phyloP scores from a whole-genome alignment of 345 rosid genomes.

The Erysimum cheiranthoides region DNA sequence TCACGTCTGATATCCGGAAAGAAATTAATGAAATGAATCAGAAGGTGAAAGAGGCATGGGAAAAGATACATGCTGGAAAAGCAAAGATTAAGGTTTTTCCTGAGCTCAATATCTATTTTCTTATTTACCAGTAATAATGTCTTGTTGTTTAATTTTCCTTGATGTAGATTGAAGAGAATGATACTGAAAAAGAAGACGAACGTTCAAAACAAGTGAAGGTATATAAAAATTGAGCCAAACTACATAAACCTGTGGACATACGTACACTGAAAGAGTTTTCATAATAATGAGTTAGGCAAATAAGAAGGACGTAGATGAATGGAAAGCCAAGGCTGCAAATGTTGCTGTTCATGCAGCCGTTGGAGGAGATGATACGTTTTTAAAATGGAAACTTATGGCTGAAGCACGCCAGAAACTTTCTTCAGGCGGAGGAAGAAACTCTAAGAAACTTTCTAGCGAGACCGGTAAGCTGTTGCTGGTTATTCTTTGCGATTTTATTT shows the following conservation, averaged over 20 bases:
- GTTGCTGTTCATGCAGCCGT: slow-evolving; percentile 89
- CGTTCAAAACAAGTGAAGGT: slow-evolving; percentile 65
- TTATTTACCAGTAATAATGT: slow-evolving; percentile 3
- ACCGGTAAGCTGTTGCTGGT: slow-evolving; percentile 52
- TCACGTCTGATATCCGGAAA: slow-evolving; percentile 73
- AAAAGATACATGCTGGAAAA: slow-evolving; percentile 73
- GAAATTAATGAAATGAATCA: slow-evolving; percentile 73
- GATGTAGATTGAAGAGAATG: slow-evolving; percentile 58
- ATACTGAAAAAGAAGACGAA: slow-evolving; percentile 69
- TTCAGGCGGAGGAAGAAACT: slow-evolving; percentile 49
- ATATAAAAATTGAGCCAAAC: slow-evolving; percentile 33
- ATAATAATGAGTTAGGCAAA: slow-evolving; percentile 50
- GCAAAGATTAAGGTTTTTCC: slow-evolving; percentile 69
- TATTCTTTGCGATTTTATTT: background rate
- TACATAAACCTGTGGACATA: slow-evolving; percentile 12
- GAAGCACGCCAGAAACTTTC: slow-evolving; percentile 75
- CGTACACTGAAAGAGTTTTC: slow-evolving; percentile 19
- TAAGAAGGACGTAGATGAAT: slow-evolving; percentile 79
- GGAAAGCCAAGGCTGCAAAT: slow-evolving; percentile 93
- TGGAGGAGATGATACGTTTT: slow-evolving; percentile 82
- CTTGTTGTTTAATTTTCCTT: background rate
- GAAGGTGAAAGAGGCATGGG: slow-evolving; percentile 78
- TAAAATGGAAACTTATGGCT: slow-evolving; percentile 97
- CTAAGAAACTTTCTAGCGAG: slow-evolving; percentile 51
- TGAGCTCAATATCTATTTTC: slow-evolving; percentile 9